Evolutionary conservation across 495 filamentous ascomycete species (phyloP), one percentile per base, ranked within the genome.

Genomic region (Cairneyella variabilis): DNA sequence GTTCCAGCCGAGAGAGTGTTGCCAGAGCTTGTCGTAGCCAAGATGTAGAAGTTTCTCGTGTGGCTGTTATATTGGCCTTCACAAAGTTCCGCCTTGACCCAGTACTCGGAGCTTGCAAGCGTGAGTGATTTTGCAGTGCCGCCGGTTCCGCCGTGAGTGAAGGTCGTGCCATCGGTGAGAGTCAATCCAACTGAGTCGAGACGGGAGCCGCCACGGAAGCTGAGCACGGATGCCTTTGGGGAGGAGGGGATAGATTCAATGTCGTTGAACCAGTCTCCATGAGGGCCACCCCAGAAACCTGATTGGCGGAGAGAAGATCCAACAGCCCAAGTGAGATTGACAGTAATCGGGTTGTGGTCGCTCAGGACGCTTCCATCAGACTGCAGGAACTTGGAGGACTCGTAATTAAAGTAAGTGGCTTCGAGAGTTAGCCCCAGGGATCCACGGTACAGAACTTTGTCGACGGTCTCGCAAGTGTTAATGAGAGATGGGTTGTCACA

Each of bases 361-460:
- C 76, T 79, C 22, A 87, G 69, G 8, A 84, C 65, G 27, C 63
- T 66, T 1, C 78, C 78, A 59, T 78, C 59, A 1, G 68, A 50
- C 60, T 80, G 73, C 1, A 81, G 63, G 64, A 84, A 86, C 17
- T 63, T 62, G 9, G 55, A 26, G 43, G 69, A 69, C 17, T 70
- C 78, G 53, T 85, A 84, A 48, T 60, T 58, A 59, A 74, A 80
- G 25, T 60, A 60, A 0, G 66, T 69, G 0, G 76, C 72, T 8
- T 54, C 48, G 9, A 85, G 61, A 0, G 59, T 61, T 0, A 83
- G 55, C 0, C 78, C 57, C 6, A 69, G 66, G 25, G 73, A 72
- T 3, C 70, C 70, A 10, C 82, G 72, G 62, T 82, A 83, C 43
- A 83, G 71, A 37, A 83, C 73, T 64, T 84, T 86, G 56, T 86